phyloP scores from a whole-genome alignment of 805 yeast species.

The Teunomyces barrocoloradensis region DNA sequence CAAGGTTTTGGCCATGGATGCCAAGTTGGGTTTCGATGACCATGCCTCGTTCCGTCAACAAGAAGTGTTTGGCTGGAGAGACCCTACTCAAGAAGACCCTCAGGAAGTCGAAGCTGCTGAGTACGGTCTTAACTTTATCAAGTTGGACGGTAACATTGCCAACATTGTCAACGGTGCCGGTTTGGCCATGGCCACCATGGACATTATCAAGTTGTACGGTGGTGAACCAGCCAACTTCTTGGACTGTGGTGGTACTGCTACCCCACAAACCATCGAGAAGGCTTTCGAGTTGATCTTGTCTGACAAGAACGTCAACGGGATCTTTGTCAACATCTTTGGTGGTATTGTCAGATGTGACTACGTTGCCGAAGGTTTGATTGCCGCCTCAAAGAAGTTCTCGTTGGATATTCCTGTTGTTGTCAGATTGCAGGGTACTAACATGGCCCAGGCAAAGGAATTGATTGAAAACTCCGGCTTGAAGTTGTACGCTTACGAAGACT shows the following conservation, averaged over 20 bases:
- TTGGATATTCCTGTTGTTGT: slow-evolving; percentile 94
- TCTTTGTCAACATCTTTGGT: slow-evolving; percentile 97
- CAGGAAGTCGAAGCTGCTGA: slow-evolving; percentile 92
- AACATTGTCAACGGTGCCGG: slow-evolving; percentile 99
- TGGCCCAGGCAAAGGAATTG: slow-evolving; percentile 82
- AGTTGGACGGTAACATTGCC: slow-evolving; percentile 97
- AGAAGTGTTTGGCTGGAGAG: slow-evolving; percentile 96
- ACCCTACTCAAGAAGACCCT: slow-evolving; percentile 94
- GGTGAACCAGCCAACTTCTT: slow-evolving; percentile 99
- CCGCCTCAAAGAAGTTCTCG: slow-evolving; percentile 88
- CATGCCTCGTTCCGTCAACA: slow-evolving; percentile 93
- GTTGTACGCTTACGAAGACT: slow-evolving; percentile 86
- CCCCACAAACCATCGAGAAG: slow-evolving; percentile 95
- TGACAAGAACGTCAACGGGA: slow-evolving; percentile 87
- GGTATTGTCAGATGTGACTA: slow-evolving; percentile 99
- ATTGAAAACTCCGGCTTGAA: slow-evolving; percentile 86
- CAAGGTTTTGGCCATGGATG: slow-evolving; percentile 96
- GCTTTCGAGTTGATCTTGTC: slow-evolving; percentile 92
- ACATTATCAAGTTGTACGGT: slow-evolving; percentile 95
- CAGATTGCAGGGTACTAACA: slow-evolving; percentile 98
- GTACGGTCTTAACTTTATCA: slow-evolving; percentile 91
- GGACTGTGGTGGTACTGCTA: slow-evolving; percentile 99
- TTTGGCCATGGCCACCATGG: slow-evolving; percentile 99
- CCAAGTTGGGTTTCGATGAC: slow-evolving; percentile 97
- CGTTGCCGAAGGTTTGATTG: slow-evolving; percentile 96